Evolutionary conservation across 192 early-diverging fungal species (phyloP), one percentile per base, ranked within the genome.

Genomic region (Chytriomyces sp.): DNA sequence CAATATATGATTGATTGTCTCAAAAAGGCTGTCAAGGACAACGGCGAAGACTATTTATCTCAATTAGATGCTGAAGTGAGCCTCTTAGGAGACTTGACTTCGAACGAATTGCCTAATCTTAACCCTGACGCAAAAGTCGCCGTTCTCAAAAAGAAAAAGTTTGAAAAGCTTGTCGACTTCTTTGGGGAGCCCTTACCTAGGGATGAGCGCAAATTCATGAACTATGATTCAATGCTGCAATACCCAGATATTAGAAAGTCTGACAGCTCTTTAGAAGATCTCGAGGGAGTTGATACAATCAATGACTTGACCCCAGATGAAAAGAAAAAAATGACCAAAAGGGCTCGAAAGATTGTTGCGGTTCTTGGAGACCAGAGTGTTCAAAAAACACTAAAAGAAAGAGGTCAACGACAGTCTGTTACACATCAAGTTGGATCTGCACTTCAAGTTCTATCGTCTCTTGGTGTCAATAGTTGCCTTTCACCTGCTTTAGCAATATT

Each of bases 11-110:
- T 44, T 19, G 41, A 44, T 19, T 44, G 8, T 12, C 34, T 30
- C 56, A 37, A 60, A n/a, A 10, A 79, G 25, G 62, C 34, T 41
- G 73, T 72, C 34, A 32, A 31, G 17, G 55, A 39, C 30, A 36
- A 25, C 3, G 64, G 26, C 38, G 69, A 12, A 34, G 38, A 56
- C 34, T 53, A 31, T 31, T n/a, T n/a, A n/a, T n/a, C n/a, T n/a
- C n/a, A n/a, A n/a, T n/a, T n/a, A n/a, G n/a, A n/a, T n/a, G n/a
- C n/a, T n/a, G n/a, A n/a, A n/a, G n/a, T n/a, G n/a, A n/a, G n/a
- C n/a, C n/a, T n/a, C n/a, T n/a, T n/a, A n/a, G n/a, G n/a, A n/a
- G 44, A 49, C 1, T 49, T 22, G 14, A n/a, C 44, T n/a, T 49
- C 44, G 44, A 14, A n/a, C 17, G 44, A 49, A 22, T n/a, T 49